Evolutionary conservation across 2,329 filamentous ascomycete species (phyloP).

Genomic region (Sporothrix brunneoviolacea): DNA sequence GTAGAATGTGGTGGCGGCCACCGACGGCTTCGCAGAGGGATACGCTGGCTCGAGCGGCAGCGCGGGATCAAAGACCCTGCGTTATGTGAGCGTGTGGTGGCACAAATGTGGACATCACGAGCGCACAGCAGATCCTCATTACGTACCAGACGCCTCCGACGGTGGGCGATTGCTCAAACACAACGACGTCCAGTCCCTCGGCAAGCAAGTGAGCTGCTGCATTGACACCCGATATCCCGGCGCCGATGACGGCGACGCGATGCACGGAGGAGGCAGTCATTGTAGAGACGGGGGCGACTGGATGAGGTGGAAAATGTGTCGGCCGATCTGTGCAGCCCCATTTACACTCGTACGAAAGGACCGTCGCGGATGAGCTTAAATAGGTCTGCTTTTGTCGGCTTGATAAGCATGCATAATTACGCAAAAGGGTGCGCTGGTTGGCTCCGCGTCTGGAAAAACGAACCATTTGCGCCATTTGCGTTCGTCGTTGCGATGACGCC

Average conservation of each 20-base stretch:
- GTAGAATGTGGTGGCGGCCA: conserved; percentile 30
- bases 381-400: too few species aligned
- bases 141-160: conserved; percentile 32
- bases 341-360: background rate
- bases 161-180: conserved; percentile 31
- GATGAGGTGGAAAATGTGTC: background rate
- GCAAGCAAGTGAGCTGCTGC: conserved; percentile 32
- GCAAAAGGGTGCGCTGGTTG: background rate
- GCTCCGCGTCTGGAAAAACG: background rate
- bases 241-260: conserved; percentile 33
- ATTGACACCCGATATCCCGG: conserved; percentile 34
- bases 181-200: conserved; percentile 29
- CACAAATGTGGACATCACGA: background rate
- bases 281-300: background rate
- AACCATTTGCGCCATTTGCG: background rate
- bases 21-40: conserved; percentile 25
- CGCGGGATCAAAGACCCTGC: conserved; percentile 26
- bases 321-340: background rate
- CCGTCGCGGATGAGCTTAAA: background rate
- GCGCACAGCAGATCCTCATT: background rate
- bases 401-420: too few species aligned
- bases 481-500: conserved; percentile 7
- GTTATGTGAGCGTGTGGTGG: conserved; percentile 2
- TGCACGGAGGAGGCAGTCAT: background rate
- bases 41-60: conserved; percentile 26